A percentile compares a stretch with the other conserved stretches of the same genome.
Evolutionary conservation across 768 basidiomycete genomes (phyloP).

Genomic region (Holtermanniella nyarrowii): DNA sequence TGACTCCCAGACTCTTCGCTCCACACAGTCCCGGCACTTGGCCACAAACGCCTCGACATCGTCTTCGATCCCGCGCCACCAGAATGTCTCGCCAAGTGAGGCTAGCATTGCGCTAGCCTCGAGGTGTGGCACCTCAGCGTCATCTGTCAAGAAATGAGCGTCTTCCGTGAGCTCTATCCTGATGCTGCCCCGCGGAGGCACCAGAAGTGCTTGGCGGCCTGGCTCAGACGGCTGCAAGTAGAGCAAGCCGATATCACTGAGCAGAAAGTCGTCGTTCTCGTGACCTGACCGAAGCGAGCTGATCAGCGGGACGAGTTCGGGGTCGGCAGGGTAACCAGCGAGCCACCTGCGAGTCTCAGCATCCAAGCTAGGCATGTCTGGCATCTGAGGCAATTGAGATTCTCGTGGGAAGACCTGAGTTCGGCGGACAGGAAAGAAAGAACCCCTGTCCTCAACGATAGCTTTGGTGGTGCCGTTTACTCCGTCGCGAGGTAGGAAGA

Average conservation of each 20-base stretch:
- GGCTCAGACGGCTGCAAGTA: slow-evolving; percentile 18
- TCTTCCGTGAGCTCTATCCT: slow-evolving; percentile 24
- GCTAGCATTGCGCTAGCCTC: slow-evolving; percentile 12
- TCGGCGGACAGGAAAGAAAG: not conserved
- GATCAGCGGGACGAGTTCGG: slow-evolving; percentile 23
- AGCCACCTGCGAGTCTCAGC: slow-evolving; percentile 28
- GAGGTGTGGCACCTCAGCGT: slow-evolving; percentile 9
- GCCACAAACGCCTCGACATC: slow-evolving; percentile 14
- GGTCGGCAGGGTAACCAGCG: slow-evolving; percentile 21
- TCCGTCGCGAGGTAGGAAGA: slow-evolving; percentile 20
- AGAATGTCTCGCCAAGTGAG: slow-evolving; percentile 18
- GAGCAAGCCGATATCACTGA: slow-evolving; percentile 29
- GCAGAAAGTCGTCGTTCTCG: slow-evolving; percentile 25
- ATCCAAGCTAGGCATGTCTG: slow-evolving; percentile 10
- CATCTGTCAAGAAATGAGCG: slow-evolving; percentile 18
- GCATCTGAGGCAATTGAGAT: not conserved
- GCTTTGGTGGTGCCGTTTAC: not conserved
- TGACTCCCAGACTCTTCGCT: not conserved
- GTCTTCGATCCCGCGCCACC: slow-evolving; percentile 28
- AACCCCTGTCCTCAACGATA: not conserved
- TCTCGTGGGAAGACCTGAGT: not conserved
- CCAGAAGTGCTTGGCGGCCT: slow-evolving; percentile 15
- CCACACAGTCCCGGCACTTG: slow-evolving; percentile 13
- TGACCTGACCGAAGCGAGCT: slow-evolving; percentile 8
- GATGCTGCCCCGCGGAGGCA: slow-evolving; percentile 25